Conservation (phyloP, 192 early-diverging fungal genomes). For the Mortierella hygrophila region DNA sequence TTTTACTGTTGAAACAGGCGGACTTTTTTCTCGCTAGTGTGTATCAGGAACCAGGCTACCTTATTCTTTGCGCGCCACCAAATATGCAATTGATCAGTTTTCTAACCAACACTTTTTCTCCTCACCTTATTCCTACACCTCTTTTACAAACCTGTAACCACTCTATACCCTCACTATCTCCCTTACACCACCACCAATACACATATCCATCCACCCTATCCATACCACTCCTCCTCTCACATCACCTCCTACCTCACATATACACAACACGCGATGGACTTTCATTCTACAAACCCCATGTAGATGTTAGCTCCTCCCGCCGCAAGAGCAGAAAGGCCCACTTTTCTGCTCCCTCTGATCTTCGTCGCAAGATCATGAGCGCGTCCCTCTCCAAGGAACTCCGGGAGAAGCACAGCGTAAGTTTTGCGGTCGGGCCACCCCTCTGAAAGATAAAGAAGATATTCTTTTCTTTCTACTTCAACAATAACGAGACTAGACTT, state of each 20-base stretch:
- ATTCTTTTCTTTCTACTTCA: not conserved
- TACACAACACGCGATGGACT: too few relatives aligned
- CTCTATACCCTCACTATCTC: not conserved
- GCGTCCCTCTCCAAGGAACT: slow-evolving; percentile 98
- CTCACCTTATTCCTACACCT: not conserved
- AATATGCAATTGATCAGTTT: not conserved
- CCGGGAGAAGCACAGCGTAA: slow-evolving; percentile 94
- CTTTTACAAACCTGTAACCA: not conserved
- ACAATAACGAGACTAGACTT: not conserved
- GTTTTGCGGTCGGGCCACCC: slow-evolving; percentile 51
- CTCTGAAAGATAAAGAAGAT: too few relatives aligned
- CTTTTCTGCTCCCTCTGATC: slow-evolving; percentile 95
- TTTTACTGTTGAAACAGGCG: not conserved
- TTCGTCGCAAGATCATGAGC: slow-evolving; percentile 97
- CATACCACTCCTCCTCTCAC: too few relatives aligned
- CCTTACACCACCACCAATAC: not conserved
- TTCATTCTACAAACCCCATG: too few relatives aligned
- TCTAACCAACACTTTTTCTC: not conserved
- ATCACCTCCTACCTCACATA: too few relatives aligned
- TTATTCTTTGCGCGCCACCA: not conserved
- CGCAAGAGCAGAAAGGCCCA: slow-evolving; percentile 98
- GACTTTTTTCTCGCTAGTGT: not conserved
- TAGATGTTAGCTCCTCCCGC: slow-evolving; percentile 89
- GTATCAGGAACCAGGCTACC: not conserved
- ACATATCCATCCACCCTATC: too few relatives aligned